Evolutionary conservation across 257 asterid genomes (phyloP), one percentile per base, ranked within the genome.

Genomic region (Gardenia jasminoides): DNA sequence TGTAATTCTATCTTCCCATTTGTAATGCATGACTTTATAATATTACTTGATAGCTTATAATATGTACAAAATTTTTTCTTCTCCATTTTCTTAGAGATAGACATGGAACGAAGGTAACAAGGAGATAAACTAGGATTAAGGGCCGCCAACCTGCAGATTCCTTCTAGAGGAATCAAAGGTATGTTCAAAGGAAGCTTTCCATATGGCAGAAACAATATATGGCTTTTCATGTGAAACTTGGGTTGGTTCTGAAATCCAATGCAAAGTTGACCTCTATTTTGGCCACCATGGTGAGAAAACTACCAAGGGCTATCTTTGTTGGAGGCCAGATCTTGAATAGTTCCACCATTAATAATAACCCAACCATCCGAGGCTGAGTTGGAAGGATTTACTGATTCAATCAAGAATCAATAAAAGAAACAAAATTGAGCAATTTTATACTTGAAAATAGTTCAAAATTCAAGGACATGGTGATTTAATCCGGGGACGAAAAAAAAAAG

Each of bases 201-300:
- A 43, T 46, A 43, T 46, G 15, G 50, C 30, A n/a, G 74, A 69
- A 19, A 68, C 24, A 44, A 26, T 11, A 59, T 48, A 26, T 68
- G 82, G 77, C 82, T 77, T 78, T 78, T 78, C 82, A 73, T 58
- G 50, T 59, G 16, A 62, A 54, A 50, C 72, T 58, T 70, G 77
- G 77, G 82, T 43, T 78, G 77, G 70, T 59, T 39, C 10, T 61
- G 19, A 75, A 31, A 12, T 52, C 75, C 47, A 30, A 54, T 47
- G 81, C 43, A 24, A 54, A 78, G 19, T 47, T 78, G 82, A 62
- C 82, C 77, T 67, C 47, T 69, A 31, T 13, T 78, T 41, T 54
- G 58, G 76, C 22, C 48, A 70, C 69, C 71, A 28, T 58, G 39
- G 41, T 70, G 77, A 66, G 56, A 59, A 78, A 58, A 47, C 24